Percentiles rank a stretch among this genome's conserved stretches.
Conservation (phyloP, 768 basidiomycete species). For the Phylloporus scabripes region DNA sequence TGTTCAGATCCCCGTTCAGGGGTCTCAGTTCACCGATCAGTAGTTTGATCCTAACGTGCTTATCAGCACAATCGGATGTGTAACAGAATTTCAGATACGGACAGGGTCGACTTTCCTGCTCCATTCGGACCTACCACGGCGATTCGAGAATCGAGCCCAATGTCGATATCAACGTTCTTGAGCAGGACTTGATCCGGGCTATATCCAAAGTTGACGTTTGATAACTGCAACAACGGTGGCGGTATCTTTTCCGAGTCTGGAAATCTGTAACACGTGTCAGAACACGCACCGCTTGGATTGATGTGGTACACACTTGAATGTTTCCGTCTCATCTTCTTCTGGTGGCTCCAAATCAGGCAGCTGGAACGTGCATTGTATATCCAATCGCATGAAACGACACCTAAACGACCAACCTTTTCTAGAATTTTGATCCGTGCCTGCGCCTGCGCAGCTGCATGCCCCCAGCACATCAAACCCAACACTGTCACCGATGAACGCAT, state of each 20-base stretch:
- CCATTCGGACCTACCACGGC: slow-evolving; percentile 95
- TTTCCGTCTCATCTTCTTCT: slow-evolving; percentile 87
- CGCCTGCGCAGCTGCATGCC: slow-evolving; percentile 72
- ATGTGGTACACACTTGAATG: slow-evolving; percentile 60
- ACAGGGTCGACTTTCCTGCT: slow-evolving; percentile 95
- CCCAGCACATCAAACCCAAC: slow-evolving; percentile 1
- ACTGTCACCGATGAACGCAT: background rate
- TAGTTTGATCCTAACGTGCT: slow-evolving; percentile 70
- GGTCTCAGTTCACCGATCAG: slow-evolving; percentile 22
- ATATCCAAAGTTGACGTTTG: slow-evolving; percentile 89
- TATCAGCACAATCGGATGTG: slow-evolving; percentile 3
- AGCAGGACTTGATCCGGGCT: slow-evolving; percentile 69
- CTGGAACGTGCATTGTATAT: slow-evolving; percentile 32
- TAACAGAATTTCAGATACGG: slow-evolving; percentile 22
- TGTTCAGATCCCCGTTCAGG: slow-evolving; percentile 67
- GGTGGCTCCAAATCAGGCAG: slow-evolving; percentile 91
- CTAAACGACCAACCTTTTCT: slow-evolving; percentile 51
- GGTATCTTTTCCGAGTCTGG: slow-evolving; percentile 97
- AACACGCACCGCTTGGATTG: background rate
- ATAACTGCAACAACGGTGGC: slow-evolving; percentile 89
- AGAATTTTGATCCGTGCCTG: slow-evolving; percentile 71
- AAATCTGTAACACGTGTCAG: slow-evolving; percentile 47
- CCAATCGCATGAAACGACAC: background rate
- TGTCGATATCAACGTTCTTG: slow-evolving; percentile 79
- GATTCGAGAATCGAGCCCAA: slow-evolving; percentile 90